Conservation (phyloP, 192 early-diverging fungal genomes). For the Gigaspora rosea region DNA sequence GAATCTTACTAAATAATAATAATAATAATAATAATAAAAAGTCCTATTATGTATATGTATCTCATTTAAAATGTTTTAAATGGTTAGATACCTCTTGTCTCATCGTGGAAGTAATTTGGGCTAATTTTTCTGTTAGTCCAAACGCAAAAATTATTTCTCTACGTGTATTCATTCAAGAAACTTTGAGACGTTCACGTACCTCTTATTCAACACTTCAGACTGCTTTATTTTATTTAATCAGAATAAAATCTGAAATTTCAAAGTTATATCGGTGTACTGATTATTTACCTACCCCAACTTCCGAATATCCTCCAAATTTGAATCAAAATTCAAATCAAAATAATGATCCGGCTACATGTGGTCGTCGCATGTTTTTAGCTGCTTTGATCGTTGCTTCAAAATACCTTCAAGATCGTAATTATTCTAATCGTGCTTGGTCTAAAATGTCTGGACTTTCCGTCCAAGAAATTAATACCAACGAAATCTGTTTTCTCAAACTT, state of each 20-base stretch:
- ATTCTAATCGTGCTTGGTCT: conserved; percentile 86
- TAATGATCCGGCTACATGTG: conserved; percentile 47
- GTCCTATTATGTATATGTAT: background rate
- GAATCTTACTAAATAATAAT: background rate
- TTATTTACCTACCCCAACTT: conserved; percentile 6
- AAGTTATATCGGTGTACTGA: conserved; percentile 11
- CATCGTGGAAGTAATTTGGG: conserved; percentile 61
- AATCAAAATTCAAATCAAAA: conserved; percentile 20
- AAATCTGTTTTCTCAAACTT: conserved; percentile 74
- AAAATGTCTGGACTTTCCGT: conserved; percentile 81
- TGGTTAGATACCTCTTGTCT: conserved; percentile 54
- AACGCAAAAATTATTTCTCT: conserved; percentile 50
- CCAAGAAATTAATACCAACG: conserved; percentile 77
- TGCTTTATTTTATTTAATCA: conserved; percentile 72
- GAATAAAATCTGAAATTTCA: conserved; percentile 38
- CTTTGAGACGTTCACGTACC: conserved; percentile 71
- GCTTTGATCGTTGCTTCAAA: conserved; percentile 87
- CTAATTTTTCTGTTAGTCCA: conserved; percentile 33
- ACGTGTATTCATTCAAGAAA: conserved; percentile 71
- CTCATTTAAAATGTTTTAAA: background rate
- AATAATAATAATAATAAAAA: background rate
- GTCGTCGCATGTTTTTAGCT: conserved; percentile 82
- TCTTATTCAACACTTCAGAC: conserved; percentile 81
- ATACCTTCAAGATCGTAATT: conserved; percentile 83
- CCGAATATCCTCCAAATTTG: background rate